Evolutionary conservation across 169 alveolate species (phyloP).

Genomic region (Plasmodium reichenowi): DNA sequence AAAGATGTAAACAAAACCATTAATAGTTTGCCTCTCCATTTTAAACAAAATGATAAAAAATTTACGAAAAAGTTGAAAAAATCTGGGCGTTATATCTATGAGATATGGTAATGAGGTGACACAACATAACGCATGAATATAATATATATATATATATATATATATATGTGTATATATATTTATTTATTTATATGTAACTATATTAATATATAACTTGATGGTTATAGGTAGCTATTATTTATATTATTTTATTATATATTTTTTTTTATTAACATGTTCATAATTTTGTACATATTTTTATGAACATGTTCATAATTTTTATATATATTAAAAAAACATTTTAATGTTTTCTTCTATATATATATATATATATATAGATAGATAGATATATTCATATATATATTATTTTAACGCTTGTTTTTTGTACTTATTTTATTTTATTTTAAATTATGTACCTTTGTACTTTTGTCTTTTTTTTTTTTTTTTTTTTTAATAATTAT

Average conservation of each 20-base stretch:
- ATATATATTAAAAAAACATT: too few relatives aligned
- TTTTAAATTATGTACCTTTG: too few relatives aligned
- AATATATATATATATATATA: too few relatives aligned
- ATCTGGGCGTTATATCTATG: slow-evolving; percentile 77
- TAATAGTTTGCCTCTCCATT: slow-evolving; percentile 25
- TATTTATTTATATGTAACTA: not conserved
- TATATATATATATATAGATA: too few relatives aligned
- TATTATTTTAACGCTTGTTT: too few relatives aligned
- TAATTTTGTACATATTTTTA: not conserved
- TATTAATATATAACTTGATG: not conserved
- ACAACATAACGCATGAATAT: too few relatives aligned
- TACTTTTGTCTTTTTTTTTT: too few relatives aligned
- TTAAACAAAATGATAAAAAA: slow-evolving; percentile 67
- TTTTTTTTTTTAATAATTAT: too few relatives aligned
- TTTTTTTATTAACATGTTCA: slow-evolving; percentile 13
- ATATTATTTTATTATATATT: not conserved
- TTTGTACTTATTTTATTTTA: too few relatives aligned
- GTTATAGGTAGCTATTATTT: not conserved
- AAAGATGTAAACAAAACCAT: slow-evolving; percentile 62
- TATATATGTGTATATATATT: too few relatives aligned
- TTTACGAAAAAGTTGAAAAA: slow-evolving; percentile 66
- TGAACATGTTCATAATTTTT: not conserved
- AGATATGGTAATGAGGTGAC: slow-evolving; percentile 77
- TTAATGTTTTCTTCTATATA: too few relatives aligned
- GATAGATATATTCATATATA: too few relatives aligned